These are phyloP conservation scores for Albatrellus ellisii DNA, from an alignment of 768 basidiomycete species.

Conservation along the genomic window DNA sequence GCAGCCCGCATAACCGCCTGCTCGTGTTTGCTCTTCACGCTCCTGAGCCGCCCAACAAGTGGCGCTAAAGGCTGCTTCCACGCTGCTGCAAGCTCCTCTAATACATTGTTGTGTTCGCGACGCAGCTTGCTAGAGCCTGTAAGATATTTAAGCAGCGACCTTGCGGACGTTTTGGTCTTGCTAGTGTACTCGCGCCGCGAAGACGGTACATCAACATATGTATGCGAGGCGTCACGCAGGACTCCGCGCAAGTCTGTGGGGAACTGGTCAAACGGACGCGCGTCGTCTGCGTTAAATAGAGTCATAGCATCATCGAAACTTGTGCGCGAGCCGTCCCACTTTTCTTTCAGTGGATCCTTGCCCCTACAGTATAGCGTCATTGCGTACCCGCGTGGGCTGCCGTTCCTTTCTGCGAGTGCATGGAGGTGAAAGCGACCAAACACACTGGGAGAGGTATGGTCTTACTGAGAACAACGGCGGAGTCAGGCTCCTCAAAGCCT, in stretches of 20 bases:
- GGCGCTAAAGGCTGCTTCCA: constrained; percentile 43
- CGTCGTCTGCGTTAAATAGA: constrained; percentile 73
- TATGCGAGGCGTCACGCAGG: constrained; percentile 28
- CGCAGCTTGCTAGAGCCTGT: constrained; percentile 15
- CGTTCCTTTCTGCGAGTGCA: constrained; percentile 46
- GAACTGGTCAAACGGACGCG: constrained; percentile 41
- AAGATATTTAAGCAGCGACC: constrained; percentile 14
- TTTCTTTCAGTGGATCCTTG: constrained; percentile 61
- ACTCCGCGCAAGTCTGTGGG: constrained; percentile 44
- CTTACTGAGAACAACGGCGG: constrained; percentile 75
- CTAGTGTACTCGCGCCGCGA: neutral
- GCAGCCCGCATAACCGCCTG: constrained; percentile 69
- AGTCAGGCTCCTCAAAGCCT: constrained; percentile 88
- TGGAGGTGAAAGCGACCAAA: constrained; percentile 5
- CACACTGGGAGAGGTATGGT: neutral
- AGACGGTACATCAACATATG: constrained; percentile 30
- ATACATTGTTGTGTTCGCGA: constrained; percentile 40
- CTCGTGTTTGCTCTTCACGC: constrained; percentile 73
- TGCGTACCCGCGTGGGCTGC: constrained; percentile 61
- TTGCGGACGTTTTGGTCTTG: constrained; percentile 2
- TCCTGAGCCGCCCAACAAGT: constrained; percentile 57
- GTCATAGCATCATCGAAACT: constrained; percentile 46
- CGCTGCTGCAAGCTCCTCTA: constrained; percentile 38
- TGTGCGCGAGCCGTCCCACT: constrained; percentile 89
- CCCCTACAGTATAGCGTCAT: constrained; percentile 80